Conservation (phyloP, 257 asterid species). For the Ophiorrhiza pumila region DNA sequence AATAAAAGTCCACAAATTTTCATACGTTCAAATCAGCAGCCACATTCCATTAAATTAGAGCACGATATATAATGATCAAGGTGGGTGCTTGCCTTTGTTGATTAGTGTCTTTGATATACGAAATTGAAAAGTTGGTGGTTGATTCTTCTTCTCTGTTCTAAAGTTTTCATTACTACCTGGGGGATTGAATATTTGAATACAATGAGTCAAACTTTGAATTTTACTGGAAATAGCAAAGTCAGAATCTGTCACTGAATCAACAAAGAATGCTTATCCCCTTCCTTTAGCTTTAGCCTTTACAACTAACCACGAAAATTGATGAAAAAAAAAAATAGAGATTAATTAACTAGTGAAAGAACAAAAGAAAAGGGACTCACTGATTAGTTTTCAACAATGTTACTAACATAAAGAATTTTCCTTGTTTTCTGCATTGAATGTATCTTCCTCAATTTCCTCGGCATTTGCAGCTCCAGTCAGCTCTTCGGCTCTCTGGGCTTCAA, state of each 20-base stretch:
- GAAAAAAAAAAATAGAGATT: neutral
- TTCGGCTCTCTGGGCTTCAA: conserved; percentile 54
- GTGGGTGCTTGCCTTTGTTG: neutral
- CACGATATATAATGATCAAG: neutral
- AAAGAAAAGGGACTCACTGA: neutral
- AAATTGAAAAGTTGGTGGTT: conserved; percentile 15
- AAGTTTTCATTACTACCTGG: neutral
- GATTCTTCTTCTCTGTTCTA: neutral
- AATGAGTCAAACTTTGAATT: conserved; percentile 7
- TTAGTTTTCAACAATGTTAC: no score
- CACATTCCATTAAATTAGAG: neutral
- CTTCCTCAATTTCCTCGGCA: conserved; percentile 20
- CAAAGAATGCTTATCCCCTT: neutral
- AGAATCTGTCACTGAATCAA: neutral
- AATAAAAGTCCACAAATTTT: neutral
- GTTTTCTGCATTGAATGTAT: conserved; percentile 14
- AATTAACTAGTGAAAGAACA: neutral
- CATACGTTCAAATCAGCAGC: conserved; percentile 8
- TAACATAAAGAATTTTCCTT: conserved; percentile 25
- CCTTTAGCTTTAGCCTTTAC: neutral
- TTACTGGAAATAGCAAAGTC: neutral
- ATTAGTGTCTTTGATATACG: neutral
- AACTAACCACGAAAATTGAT: neutral
- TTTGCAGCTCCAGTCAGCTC: conserved; percentile 42
- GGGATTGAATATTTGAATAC: neutral